Base-by-base conservation (phyloP, 352 stramenopile species). In the Phytophthora meadii region DNA sequence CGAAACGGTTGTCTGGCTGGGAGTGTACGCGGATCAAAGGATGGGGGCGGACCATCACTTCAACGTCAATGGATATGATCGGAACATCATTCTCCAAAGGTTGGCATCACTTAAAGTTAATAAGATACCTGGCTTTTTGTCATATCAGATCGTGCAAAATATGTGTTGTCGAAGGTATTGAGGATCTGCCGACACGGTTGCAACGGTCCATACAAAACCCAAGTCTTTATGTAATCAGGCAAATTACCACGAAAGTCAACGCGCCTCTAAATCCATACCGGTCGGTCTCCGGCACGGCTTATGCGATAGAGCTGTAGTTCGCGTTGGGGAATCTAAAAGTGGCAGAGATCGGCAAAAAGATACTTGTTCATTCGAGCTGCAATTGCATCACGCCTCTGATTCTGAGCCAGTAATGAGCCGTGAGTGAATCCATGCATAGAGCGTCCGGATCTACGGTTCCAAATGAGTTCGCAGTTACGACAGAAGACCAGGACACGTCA, bases 21-120 rank as follows among this genome's bases (percentile, higher is more conserved):
- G 61, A 64, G 40, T 69, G 54, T 68, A 68, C 61, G 59, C 19
- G 34, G 36, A 57, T 51, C 25, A 57, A 36, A 28, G 52, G 61
- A 65, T 70, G 47, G 62, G 62, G 62, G 54, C 62, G 62, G 62
- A 70, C 62, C 62, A 66, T 65, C 40, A 61, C 55, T 65, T 70
- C 62, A 70, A 70, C 55, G 34, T 69, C 41, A 60, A 32, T 19
- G 40, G 40, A 54, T 66, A 28, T 61, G 25, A 61, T 40, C 24
- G 10, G 24, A 8, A 1, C 24, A 61, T 45, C 0, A 17, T 27
- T 3, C 52, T 24, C 28, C 52, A 22, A 30, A 22, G 40, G 22
- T 30, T 22, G 0, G 0, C 14, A 0, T 36, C 3, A 19, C 9
- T 5, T 46, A 0, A 15, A 6, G 19, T 46, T 50, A 1, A 7